Conservation (phyloP, 345 rosid genomes). For the Brassica carinata region DNA sequence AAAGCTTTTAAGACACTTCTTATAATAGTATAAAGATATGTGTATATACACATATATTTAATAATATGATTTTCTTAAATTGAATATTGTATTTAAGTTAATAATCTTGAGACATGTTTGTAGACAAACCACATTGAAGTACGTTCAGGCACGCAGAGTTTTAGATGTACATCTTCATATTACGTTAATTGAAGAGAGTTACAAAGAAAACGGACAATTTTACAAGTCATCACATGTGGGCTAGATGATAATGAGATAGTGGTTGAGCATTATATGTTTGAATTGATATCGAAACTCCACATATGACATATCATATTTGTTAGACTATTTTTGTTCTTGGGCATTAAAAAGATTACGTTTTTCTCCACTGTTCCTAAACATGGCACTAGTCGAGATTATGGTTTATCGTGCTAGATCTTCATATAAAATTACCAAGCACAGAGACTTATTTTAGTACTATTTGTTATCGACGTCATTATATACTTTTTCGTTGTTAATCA, state of each 20-base stretch:
- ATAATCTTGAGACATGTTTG: not conserved
- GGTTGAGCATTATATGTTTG: not conserved
- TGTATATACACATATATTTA: not conserved
- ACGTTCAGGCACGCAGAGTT: not conserved
- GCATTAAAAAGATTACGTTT: not conserved
- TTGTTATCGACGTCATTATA: not conserved
- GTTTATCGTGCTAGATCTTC: not conserved
- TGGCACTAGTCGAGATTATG: not conserved
- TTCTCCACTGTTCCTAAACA: not conserved
- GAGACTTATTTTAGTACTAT: not conserved
- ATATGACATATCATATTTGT: not conserved
- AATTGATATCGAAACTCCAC: not conserved
- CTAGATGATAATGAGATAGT: not conserved
- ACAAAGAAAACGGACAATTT: not conserved
- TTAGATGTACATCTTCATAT: not conserved
- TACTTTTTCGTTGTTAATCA: not conserved
- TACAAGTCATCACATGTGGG: not conserved
- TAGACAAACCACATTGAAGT: not conserved
- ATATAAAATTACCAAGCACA: not conserved
- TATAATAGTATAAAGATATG: constrained; percentile 6
- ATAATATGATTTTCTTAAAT: not conserved
- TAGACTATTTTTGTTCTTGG: not conserved
- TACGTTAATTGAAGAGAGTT: not conserved
- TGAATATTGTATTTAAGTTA: not conserved
- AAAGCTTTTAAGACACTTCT: constrained; percentile 23